These are phyloP conservation scores for Aspergillus arachidicola DNA, from an alignment of 2,329 filamentous ascomycete species.

Conservation along the genomic window DNA sequence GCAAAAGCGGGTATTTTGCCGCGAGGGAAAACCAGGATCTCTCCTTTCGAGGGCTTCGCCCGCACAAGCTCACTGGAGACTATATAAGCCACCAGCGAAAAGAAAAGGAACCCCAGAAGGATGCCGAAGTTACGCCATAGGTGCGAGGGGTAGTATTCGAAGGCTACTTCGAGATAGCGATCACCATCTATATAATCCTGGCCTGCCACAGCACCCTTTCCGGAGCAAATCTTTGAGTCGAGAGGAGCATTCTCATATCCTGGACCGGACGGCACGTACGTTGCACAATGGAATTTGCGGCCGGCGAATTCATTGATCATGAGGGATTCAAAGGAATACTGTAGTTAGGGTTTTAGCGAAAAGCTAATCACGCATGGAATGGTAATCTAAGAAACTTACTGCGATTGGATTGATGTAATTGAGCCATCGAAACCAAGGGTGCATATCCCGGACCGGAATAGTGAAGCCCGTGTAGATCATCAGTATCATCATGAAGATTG, in stretches of 20 bases:
- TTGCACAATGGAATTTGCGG: conserved; percentile 58
- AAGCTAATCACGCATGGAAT: background rate
- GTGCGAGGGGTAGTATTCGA: conserved; percentile 59
- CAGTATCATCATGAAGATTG: conserved; percentile 49
- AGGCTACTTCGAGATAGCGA: conserved; percentile 56
- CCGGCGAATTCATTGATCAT: conserved; percentile 81
- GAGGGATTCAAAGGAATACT: conserved; percentile 77
- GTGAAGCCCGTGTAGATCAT: conserved; percentile 55
- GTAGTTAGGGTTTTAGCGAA: background rate
- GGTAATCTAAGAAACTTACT: conserved; percentile 18
- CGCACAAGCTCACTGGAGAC: conserved; percentile 61
- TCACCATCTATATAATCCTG: conserved; percentile 59
- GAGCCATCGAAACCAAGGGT: conserved; percentile 80
- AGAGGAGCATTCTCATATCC: conserved; percentile 43
- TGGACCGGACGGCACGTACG: conserved; percentile 47
- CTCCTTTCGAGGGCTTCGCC: conserved; percentile 72
- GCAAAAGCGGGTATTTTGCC: conserved; percentile 61
- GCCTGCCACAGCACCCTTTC: conserved; percentile 61
- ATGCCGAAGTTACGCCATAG: conserved; percentile 72
- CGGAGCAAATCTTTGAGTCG: conserved; percentile 57
- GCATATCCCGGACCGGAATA: conserved; percentile 63
- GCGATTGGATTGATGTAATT: conserved; percentile 78
- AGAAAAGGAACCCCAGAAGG: conserved; percentile 62
- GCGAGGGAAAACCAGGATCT: conserved; percentile 72
- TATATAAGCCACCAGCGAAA: conserved; percentile 64